Evolutionary conservation across 83 land plant species (phyloP), one percentile per base, ranked within the genome.

Genomic region (Thuja plicata): DNA sequence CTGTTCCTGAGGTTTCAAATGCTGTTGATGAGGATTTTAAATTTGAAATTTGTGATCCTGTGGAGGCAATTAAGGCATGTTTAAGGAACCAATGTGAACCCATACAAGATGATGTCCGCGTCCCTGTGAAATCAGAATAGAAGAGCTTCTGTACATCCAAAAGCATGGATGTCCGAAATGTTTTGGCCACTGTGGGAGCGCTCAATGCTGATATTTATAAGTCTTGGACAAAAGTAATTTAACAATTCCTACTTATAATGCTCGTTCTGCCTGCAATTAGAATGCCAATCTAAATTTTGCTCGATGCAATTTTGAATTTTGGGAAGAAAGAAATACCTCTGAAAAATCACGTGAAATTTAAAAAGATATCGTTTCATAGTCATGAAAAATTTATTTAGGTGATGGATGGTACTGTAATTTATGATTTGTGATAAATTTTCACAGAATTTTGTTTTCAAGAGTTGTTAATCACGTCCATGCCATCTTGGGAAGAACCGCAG

Each of bases 11-110:
- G 9, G 32, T 24, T 43, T 21, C 84, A 41, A 43, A 81, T 40
- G 48, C 84, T 81, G 48, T 81, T 27, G 43, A 45, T 46, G 54
- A 83, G 85, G 55, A 83, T 43, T 27, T 21, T 30, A 83, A 83
- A n/a, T 32, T 46, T 45, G 85, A 83, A 41, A 83, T 83, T 83
- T 83, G 85, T 46, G 85, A 83, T 83, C 55, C 85, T n/a, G 34
- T 83, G 85, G 85, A 27, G 43, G 85, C 85, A 83, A 46, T 83
- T 10, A 41, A 83, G 55, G 85, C 85, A 27, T 45, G 54, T 48
- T 46, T 83, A 83, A 45, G 52, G 48, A 83, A 83, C 54, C 48
- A n/a, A 83, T 11, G 30, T 83, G 85, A 83, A 46, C 15, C 12
- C 16, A 48, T 83, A 46, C 55, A 83, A n/a, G 24, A 83, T 83